phyloP scores from a whole-genome alignment of 768 basidiomycete species.

The Macrocybe gigantea region DNA sequence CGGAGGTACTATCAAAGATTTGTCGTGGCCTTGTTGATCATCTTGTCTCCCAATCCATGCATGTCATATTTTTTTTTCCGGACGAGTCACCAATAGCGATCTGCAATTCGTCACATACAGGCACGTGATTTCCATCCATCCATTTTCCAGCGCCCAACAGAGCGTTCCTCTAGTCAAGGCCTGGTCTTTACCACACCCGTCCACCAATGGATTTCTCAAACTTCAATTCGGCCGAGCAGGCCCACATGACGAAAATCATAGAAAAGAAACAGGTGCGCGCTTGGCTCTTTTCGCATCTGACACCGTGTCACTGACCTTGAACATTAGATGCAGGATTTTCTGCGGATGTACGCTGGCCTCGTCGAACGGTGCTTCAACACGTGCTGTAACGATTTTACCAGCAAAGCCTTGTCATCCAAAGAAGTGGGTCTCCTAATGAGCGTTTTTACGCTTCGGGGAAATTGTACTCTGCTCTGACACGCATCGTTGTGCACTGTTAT shows the following conservation, averaged over 20 bases:
- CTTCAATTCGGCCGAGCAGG: conserved; percentile 87
- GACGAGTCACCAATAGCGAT: too few species aligned
- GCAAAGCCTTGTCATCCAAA: conserved; percentile 88
- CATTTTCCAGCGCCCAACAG: conserved; percentile 4
- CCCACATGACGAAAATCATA: conserved; percentile 91
- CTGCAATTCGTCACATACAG: too few species aligned
- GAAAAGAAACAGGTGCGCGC: conserved; percentile 88
- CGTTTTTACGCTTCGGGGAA: neutral
- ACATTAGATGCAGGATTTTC: conserved; percentile 94
- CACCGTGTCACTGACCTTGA: conserved; percentile 2
- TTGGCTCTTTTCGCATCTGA: neutral
- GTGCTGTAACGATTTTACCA: conserved; percentile 96
- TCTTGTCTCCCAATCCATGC: too few species aligned
- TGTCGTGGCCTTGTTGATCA: too few species aligned
- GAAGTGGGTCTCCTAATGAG: conserved; percentile 50
- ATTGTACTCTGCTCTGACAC: too few species aligned
- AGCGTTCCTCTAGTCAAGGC: conserved; percentile 3
- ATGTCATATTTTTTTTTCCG: too few species aligned
- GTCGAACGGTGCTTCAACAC: conserved; percentile 95
- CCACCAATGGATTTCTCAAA: conserved; percentile 82
- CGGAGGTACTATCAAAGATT: too few species aligned
- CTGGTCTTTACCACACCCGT: conserved; percentile 4
- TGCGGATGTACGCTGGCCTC: conserved; percentile 89
- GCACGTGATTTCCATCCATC: too few species aligned
- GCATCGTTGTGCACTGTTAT: neutral